Evolutionary conservation across 179 eudicot genomes (phyloP).

Genomic region (Spergularia azorica): DNA sequence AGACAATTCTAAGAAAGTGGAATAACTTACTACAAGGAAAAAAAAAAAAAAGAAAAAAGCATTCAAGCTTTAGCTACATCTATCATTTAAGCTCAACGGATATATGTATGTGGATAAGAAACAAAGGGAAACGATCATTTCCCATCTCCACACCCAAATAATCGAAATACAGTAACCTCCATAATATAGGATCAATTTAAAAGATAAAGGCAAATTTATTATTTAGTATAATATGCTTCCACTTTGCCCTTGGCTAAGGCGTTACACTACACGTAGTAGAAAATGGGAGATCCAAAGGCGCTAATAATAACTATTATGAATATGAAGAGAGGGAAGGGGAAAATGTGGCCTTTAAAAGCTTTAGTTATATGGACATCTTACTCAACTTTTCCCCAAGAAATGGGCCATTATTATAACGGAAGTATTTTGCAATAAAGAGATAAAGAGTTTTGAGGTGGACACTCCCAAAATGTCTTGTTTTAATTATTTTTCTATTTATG

Average conservation of each 20-base stretch:
- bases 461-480: not conserved
- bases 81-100: constrained; percentile 20
- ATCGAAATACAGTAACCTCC: not conserved
- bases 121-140: constrained; percentile 4
- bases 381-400: constrained; percentile 17
- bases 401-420: not conserved
- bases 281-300: not conserved
- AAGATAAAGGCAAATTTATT: not conserved
- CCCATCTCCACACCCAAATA: not conserved
- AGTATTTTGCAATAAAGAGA: not conserved
- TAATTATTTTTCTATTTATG: not conserved
- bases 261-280: constrained; percentile 15
- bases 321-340: not conserved
- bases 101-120: constrained; percentile 20
- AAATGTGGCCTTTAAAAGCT: constrained; percentile 1
- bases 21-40: constrained; percentile 9
- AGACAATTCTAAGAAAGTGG: constrained; percentile 18
- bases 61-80: constrained; percentile 6
- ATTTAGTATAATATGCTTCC: not conserved
- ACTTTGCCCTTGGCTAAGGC: not conserved
- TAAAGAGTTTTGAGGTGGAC: not conserved
- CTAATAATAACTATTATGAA: not conserved
- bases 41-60: constrained; percentile 15
- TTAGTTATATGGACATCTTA: constrained; percentile 15
- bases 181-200: not conserved